phyloP scores from a whole-genome alignment of 345 rosid genomes.

The Trapa bicornis region DNA sequence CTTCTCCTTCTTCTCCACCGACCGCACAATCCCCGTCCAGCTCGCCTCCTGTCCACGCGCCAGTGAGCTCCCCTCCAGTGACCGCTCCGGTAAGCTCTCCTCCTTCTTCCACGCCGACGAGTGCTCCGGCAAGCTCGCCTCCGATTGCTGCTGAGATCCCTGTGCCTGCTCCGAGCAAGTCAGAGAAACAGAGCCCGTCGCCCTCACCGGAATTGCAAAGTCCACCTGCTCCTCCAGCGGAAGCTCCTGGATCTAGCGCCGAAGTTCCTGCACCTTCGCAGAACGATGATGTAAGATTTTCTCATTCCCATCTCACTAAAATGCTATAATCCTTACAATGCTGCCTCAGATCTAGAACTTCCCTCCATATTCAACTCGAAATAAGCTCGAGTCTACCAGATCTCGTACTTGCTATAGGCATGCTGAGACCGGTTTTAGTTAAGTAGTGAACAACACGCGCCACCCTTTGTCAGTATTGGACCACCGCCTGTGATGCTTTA shows the following conservation, averaged over 20 bases:
- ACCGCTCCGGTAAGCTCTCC: constrained; percentile 10
- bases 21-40: constrained; percentile 12
- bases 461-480: background rate
- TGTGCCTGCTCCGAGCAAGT: constrained; percentile 26
- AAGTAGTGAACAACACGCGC: background rate
- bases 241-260: constrained; percentile 20
- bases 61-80: constrained; percentile 19
- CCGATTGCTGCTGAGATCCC: constrained; percentile 22
- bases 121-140: constrained; percentile 12
- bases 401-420: background rate
- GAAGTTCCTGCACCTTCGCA: constrained; percentile 16
- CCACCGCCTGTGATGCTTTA: no score
- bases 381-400: background rate
- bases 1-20: constrained; percentile 9
- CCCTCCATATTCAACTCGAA: no score
- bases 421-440: no score
- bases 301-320: background rate
- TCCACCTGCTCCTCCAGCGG: constrained; percentile 14
- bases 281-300: constrained; percentile 15
- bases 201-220: constrained; percentile 10
- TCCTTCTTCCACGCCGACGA: no score
- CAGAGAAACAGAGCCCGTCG: constrained; percentile 17
- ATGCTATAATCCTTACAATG: background rate
- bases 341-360: background rate
- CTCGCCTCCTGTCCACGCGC: constrained; percentile 18